phyloP scores from a whole-genome alignment of 257 asterid genomes.

The Gardenia jasminoides region DNA sequence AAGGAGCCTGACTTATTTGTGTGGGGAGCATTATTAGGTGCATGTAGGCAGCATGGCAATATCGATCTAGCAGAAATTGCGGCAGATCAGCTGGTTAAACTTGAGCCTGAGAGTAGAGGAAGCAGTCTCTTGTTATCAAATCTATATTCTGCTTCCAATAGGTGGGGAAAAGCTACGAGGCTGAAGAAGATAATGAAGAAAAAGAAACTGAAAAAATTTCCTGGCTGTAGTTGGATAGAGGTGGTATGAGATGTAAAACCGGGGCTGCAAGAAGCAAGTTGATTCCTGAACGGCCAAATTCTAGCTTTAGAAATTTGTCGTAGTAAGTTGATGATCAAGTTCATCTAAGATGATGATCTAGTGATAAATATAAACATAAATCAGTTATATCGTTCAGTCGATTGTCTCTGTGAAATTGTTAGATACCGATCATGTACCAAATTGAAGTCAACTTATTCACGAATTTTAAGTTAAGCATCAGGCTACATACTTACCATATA shows the following conservation, averaged over 20 bases:
- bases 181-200: conserved; percentile 52
- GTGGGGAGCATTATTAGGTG: conserved; percentile 82
- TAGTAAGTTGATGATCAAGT: neutral
- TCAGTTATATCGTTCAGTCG: too few species aligned
- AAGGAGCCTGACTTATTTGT: conserved; percentile 53
- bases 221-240: conserved; percentile 63
- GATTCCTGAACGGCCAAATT: neutral
- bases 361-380: neutral
- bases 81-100: conserved; percentile 43
- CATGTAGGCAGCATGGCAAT: conserved; percentile 53
- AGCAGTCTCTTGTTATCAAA: conserved; percentile 44
- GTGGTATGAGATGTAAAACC: conserved; percentile 25
- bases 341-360: neutral
- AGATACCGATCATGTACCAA: neutral
- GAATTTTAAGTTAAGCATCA: neutral
- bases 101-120: conserved; percentile 66
- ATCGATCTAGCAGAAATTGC: conserved; percentile 62
- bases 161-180: conserved; percentile 52
- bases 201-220: conserved; percentile 43
- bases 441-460: neutral
- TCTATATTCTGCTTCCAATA: conserved; percentile 44
- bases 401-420: neutral
- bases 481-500: neutral
- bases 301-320: neutral
- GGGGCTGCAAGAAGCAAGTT: neutral